Evolutionary conservation across 78 protist genomes (phyloP).

Genomic region (Speleostelium caveatum): DNA sequence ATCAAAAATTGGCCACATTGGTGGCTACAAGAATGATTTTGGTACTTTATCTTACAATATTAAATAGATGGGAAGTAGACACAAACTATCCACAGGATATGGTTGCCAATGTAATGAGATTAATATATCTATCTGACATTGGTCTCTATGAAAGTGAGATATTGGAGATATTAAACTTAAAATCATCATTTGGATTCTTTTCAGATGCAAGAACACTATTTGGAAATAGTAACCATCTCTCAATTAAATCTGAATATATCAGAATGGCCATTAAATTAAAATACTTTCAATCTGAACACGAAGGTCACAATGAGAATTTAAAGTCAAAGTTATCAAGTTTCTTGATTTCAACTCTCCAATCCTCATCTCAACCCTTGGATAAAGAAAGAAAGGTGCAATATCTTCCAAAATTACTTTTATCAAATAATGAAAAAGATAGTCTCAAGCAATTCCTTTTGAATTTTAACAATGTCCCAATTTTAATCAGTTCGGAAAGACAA

Average conservation of each 20-base stretch:
- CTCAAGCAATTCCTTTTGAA: slow-evolving; percentile 21
- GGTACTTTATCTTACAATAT: not conserved
- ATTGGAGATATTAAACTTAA: not conserved
- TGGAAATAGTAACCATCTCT: slow-evolving; percentile 4
- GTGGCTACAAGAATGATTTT: not conserved
- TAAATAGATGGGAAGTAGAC: slow-evolving; percentile 23
- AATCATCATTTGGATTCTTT: slow-evolving; percentile 33
- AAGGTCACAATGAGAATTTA: not conserved
- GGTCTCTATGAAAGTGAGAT: slow-evolving; percentile 64
- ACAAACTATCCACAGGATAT: slow-evolving; percentile 16
- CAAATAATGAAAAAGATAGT: slow-evolving; percentile 2
- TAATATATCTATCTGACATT: not conserved
- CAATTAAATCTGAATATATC: slow-evolving; percentile 3
- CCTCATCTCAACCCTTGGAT: not conserved
- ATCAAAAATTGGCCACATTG: slow-evolving; percentile 19
- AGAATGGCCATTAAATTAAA: not conserved
- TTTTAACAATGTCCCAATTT: not conserved
- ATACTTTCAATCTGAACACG: not conserved
- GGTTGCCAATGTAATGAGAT: not conserved
- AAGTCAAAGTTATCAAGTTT: not conserved
- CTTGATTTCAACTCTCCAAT: not conserved
- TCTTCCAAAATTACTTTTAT: not conserved
- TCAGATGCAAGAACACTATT: slow-evolving; percentile 8
- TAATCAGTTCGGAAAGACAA: slow-evolving; percentile 8
- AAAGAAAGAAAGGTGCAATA: slow-evolving; percentile 19